Conservation (phyloP, 495 filamentous ascomycete genomes). For the Mytilinidion resinicola region DNA sequence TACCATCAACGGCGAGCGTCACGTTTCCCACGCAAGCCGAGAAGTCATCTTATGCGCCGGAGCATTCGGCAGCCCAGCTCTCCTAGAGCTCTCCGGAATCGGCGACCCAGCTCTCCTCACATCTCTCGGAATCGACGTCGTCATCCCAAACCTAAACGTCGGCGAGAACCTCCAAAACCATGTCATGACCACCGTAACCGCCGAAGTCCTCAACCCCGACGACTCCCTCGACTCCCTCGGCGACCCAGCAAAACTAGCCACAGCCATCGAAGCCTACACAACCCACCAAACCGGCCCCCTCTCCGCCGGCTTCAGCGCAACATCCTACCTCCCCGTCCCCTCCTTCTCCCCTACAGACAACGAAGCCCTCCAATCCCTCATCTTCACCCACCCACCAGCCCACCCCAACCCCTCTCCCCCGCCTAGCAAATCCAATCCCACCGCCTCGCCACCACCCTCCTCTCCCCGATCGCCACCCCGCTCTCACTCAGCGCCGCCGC, state of each 20-base stretch:
- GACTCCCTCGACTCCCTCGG: background rate
- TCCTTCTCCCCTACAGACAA: too few species aligned
- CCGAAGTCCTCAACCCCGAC: background rate
- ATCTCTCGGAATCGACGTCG: background rate
- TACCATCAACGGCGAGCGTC: background rate
- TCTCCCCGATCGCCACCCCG: background rate
- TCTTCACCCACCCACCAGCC: background rate
- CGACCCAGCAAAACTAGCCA: background rate
- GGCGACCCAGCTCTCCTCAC: slow-evolving; percentile 1
- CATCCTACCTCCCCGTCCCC: too few species aligned
- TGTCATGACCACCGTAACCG: background rate
- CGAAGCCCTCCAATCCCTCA: background rate
- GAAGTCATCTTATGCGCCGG: slow-evolving; percentile 6
- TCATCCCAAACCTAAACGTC: background rate
- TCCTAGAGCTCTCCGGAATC: slow-evolving; percentile 9
- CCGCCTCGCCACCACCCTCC: background rate
- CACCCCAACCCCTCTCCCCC: background rate
- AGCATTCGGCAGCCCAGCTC: background rate
- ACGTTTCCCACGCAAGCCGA: background rate
- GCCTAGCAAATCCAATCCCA: background rate
- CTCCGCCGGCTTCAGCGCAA: background rate
- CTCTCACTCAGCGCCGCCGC: background rate
- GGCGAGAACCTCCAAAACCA: slow-evolving; percentile 15
- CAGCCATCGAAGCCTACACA: background rate
- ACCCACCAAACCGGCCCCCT: background rate